Conservation (phyloP, 257 asterid species). For the Petrea volubilis region DNA sequence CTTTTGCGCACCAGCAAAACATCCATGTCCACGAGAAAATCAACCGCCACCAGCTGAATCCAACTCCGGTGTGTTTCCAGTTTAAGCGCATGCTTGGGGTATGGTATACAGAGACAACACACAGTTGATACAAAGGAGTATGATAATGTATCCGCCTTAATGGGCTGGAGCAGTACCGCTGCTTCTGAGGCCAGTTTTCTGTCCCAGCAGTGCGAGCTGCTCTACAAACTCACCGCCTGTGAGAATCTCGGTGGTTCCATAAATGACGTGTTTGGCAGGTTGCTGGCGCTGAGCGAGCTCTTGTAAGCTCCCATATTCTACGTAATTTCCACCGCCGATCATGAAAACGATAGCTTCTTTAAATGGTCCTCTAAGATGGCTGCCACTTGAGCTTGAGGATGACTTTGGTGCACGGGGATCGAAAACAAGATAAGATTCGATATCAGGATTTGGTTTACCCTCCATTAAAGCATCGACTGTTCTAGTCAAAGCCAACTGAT, state of each 20-base stretch:
- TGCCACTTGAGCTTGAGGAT: slow-evolving; percentile 54
- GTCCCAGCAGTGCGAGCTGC: slow-evolving; percentile 74
- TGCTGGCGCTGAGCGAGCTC: slow-evolving; percentile 75
- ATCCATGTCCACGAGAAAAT: background rate
- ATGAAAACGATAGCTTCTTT: slow-evolving; percentile 95
- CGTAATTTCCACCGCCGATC: slow-evolving; percentile 98
- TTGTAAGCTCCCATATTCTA: slow-evolving; percentile 85
- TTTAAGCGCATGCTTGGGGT: background rate
- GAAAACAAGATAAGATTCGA: slow-evolving; percentile 71
- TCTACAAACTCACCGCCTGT: slow-evolving; percentile 91
- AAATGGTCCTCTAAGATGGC: slow-evolving; percentile 87
- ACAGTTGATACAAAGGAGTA: background rate
- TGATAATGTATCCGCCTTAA: slow-evolving; percentile 15
- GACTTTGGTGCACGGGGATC: slow-evolving; percentile 97
- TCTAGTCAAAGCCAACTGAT: slow-evolving; percentile 83
- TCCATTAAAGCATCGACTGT: slow-evolving; percentile 96
- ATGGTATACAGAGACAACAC: background rate
- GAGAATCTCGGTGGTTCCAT: slow-evolving; percentile 93
- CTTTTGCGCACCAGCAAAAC: background rate
- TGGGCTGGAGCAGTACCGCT: slow-evolving; percentile 28
- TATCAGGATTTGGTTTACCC: slow-evolving; percentile 90
- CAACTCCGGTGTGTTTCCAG: background rate
- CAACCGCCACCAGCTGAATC: background rate
- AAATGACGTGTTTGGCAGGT: slow-evolving; percentile 72
- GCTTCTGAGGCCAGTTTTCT: slow-evolving; percentile 87